Base-by-base conservation (phyloP, 768 basidiomycete genomes). In the Pisolithus albus region DNA sequence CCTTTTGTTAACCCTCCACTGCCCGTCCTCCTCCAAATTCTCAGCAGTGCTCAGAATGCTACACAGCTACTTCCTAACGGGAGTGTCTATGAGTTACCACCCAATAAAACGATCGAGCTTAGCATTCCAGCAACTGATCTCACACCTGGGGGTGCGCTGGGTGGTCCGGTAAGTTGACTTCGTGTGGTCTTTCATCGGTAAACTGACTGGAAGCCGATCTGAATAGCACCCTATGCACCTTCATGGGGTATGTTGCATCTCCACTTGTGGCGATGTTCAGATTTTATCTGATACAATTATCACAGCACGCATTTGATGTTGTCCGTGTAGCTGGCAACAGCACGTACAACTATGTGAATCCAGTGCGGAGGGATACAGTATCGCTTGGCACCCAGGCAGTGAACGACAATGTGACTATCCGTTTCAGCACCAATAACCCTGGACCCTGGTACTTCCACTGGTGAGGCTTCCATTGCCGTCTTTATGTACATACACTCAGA, bases 341-440 rank as follows among this genome's bases (percentile, higher is more conserved):
- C 0, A 56, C 54, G 0, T 70, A 69, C 50, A 79, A 79, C 59
- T 78, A 65, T 39, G 54, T 21, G 5, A 82, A 84, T 58, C 82
- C 82, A 0, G 70, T 77, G 52, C 67, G 68, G 48, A 69, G 80
- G 43, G 81, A 84, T 58, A 78, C 75, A 1, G 70, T 80, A 9
- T 56, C 57, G 13, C 44, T 46, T 1, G 70, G 58, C 5, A 4
- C 24, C 16, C 59, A 41, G 59, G 61, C 15, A 66, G 70, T 55
- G 64, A 64, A 46, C 65, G 58, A 66, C 42, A 64, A 63, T 11
- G 72, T 78, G 16, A 78, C 77, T 0, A 71, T 88, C 26, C 77
- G 83, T 9, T 87, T 84, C 70, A 62, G 59, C 16, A 82, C 84
- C 0, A 78, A 86, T 61, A 87, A 86, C 62, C 75, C 83, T 0